phyloP scores from a whole-genome alignment of 148 eudicot genomes.

The Rhododendron vialii region DNA sequence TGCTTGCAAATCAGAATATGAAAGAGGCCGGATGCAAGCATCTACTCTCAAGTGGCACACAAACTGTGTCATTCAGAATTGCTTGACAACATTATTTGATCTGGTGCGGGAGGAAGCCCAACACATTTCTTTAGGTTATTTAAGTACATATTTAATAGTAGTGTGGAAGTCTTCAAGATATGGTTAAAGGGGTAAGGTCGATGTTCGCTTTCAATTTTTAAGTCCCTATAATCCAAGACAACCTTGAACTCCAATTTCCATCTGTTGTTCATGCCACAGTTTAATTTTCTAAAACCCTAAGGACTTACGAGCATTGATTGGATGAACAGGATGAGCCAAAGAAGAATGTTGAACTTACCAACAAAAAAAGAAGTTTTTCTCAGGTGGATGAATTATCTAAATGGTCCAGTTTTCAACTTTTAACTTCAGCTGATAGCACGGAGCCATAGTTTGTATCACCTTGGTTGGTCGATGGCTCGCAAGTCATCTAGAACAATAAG shows the following conservation, averaged over 20 bases:
- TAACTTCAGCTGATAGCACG: neutral
- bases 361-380: neutral
- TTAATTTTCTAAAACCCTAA: neutral
- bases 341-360: neutral
- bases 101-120: neutral
- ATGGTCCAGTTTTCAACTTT: neutral
- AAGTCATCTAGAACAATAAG: neutral
- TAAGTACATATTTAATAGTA: neutral
- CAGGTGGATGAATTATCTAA: neutral
- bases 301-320: neutral
- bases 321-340: neutral
- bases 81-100: neutral
- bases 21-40: neutral
- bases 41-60: constrained; percentile 3
- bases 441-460: neutral
- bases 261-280: neutral
- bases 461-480: neutral
- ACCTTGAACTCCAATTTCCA: neutral
- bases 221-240: neutral
- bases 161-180: neutral
- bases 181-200: neutral
- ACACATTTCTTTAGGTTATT: neutral
- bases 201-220: neutral
- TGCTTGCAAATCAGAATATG: neutral
- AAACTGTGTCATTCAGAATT: neutral